Evolutionary conservation across 2,329 filamentous ascomycete genomes (phyloP).

Genomic region (Ceratocystis diversiconidia): DNA sequence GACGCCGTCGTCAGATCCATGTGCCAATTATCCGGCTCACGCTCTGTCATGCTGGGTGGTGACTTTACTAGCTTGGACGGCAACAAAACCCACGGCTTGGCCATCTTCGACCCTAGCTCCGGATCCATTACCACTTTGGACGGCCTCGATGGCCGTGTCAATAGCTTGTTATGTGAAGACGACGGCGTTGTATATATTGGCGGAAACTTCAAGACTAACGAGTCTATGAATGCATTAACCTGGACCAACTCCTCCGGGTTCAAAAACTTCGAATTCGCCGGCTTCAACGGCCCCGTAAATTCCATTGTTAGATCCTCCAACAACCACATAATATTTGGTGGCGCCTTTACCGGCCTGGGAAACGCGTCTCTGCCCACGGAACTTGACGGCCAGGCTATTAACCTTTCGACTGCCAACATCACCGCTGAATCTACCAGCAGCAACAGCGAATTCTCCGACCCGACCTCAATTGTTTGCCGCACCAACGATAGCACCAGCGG

Average conservation of each 20-base stretch:
- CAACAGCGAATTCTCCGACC: slow-evolving; percentile 54
- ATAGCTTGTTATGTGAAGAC: slow-evolving; percentile 68
- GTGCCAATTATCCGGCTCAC: slow-evolving; percentile 57
- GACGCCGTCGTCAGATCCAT: slow-evolving; percentile 80
- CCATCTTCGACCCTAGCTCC: slow-evolving; percentile 62
- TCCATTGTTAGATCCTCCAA: slow-evolving; percentile 69
- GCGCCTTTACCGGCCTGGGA: slow-evolving; percentile 73
- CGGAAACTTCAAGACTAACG: slow-evolving; percentile 63
- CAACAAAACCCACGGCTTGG: slow-evolving; percentile 61
- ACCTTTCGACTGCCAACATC: slow-evolving; percentile 65
- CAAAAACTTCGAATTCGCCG: slow-evolving; percentile 73
- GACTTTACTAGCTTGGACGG: slow-evolving; percentile 88
- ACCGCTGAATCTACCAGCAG: slow-evolving; percentile 49
- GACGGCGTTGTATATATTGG: slow-evolving; percentile 77
- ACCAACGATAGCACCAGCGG: slow-evolving; percentile 54
- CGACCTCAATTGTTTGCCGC: slow-evolving; percentile 66
- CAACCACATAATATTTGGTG: slow-evolving; percentile 83
- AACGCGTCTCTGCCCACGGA: slow-evolving; percentile 54
- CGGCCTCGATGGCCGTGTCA: slow-evolving; percentile 74
- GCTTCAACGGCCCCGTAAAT: slow-evolving; percentile 84
- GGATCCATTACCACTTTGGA: slow-evolving; percentile 56
- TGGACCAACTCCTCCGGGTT: slow-evolving; percentile 59
- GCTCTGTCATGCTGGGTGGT: slow-evolving; percentile 66
- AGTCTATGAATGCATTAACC: slow-evolving; percentile 79
- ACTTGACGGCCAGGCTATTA: slow-evolving; percentile 66